Base-by-base conservation (phyloP, 1,139 yeast genomes). In the Fermentozyma sake region DNA sequence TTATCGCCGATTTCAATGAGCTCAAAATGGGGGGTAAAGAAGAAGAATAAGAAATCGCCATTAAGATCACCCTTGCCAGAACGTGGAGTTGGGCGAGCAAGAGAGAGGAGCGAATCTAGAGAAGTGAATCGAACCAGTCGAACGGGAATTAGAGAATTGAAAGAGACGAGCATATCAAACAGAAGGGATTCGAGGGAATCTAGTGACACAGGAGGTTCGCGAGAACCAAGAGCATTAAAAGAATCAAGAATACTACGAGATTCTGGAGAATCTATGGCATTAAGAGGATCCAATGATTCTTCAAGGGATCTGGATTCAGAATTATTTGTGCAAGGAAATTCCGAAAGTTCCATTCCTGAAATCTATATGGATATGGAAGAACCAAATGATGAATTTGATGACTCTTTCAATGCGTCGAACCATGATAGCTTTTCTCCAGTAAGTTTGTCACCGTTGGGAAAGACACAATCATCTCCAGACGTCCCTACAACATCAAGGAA, bases 21-120 rank as follows among this genome's bases (percentile, higher is more conserved):
- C 6, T 41, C 51, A 7, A 44, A 44, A 26, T 27, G 34, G 15
- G 24, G 48, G 6, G 26, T 34, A 4, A 42, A 37, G 12, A 42
- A 37, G 29, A 42, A 41, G 34, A 47, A 45, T 25, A 54, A 49
- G 33, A 56, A 53, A 32, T 55, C 63, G 2, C 65, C 66, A 1
- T 45, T 59, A 23, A 31, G 61, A 17, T 55, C 61, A 3, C 66
- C 66, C 3, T 40, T 60, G 13, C 59, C 53, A 2, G 62, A 56
- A 25, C 33, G 38, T 24, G 35, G 30, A 16, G n/a, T n/a, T n/a
- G n/a, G n/a, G n/a, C n/a, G n/a, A n/a, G n/a, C n/a, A n/a, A n/a
- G n/a, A n/a, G 24, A n/a, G n/a, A n/a, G n/a, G n/a, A n/a, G n/a
- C n/a, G 20, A 15, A n/a, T 10, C 6, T 16, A 20, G 18, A 14